phyloP scores from a whole-genome alignment of 2,329 filamentous ascomycete genomes.

The Exophiala calicioides region DNA sequence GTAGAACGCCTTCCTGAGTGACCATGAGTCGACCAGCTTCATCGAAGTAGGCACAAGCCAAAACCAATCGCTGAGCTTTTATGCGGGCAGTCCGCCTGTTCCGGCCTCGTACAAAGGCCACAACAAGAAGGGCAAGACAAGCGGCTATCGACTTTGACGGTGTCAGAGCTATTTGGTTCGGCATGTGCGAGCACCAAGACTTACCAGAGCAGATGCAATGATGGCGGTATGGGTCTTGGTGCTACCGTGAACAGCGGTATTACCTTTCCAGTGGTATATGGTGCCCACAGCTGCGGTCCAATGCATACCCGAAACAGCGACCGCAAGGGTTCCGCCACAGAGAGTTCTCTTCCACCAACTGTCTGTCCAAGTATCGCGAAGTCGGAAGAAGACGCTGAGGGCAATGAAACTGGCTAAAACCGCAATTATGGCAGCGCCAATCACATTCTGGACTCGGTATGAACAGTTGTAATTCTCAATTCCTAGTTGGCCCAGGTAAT shows the following conservation, averaged over 20 bases:
- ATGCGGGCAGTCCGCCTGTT: slow-evolving; percentile 56
- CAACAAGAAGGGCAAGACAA: slow-evolving; percentile 60
- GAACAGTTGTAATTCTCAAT: slow-evolving; percentile 73
- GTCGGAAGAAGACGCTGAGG: slow-evolving; percentile 74
- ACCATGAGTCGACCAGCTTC: slow-evolving; percentile 48
- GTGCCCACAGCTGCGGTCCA: slow-evolving; percentile 78
- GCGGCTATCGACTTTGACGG: slow-evolving; percentile 59
- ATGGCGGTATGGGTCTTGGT: slow-evolving; percentile 66
- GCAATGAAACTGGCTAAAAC: slow-evolving; percentile 69
- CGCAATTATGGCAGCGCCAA: slow-evolving; percentile 71
- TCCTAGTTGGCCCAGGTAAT: slow-evolving; percentile 82
- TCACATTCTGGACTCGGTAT: slow-evolving; percentile 62
- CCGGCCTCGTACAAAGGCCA: slow-evolving; percentile 57
- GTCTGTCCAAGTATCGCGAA: slow-evolving; percentile 73
- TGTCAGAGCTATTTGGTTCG: slow-evolving; percentile 19
- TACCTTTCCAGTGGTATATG: slow-evolving; percentile 59
- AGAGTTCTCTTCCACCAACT: slow-evolving; percentile 72
- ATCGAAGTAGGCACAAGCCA: slow-evolving; percentile 49
- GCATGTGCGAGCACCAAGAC: slow-evolving; percentile 32
- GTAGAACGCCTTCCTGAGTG: slow-evolving; percentile 46
- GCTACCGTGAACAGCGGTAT: slow-evolving; percentile 36
- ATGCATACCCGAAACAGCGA: slow-evolving; percentile 82
- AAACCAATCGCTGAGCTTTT: slow-evolving; percentile 62
- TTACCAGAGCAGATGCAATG: slow-evolving; percentile 70
- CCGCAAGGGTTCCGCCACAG: slow-evolving; percentile 68